Evolutionary conservation across 2,329 filamentous ascomycete genomes (phyloP).

Genomic region (Shiraia sp.): DNA sequence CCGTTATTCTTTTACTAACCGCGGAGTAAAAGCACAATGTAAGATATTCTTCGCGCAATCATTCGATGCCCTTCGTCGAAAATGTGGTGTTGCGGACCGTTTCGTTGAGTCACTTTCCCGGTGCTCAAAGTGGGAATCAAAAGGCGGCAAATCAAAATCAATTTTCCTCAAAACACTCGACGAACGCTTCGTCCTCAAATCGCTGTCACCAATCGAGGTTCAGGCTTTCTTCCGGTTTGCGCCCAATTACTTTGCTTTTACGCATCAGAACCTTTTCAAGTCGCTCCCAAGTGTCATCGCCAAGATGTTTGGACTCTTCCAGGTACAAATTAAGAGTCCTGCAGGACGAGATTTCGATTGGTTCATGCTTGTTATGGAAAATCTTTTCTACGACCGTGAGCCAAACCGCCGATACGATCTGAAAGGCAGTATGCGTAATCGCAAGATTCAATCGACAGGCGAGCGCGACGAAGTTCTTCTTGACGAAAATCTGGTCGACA

Average conservation of each 20-base stretch:
- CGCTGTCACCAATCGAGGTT: slow-evolving; percentile 86
- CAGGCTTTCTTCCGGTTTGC: slow-evolving; percentile 94
- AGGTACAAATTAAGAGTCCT: slow-evolving; percentile 95
- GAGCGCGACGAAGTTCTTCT: slow-evolving; percentile 95
- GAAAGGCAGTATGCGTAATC: slow-evolving; percentile 98
- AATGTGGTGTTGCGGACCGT: slow-evolving; percentile 89
- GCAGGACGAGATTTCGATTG: slow-evolving; percentile 94
- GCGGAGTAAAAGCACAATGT: slow-evolving; percentile 92
- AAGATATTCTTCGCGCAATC: slow-evolving; percentile 99
- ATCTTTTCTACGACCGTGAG: slow-evolving; percentile 92
- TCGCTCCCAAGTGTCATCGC: slow-evolving; percentile 92
- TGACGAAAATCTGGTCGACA: slow-evolving; percentile 99
- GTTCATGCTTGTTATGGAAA: slow-evolving; percentile 94
- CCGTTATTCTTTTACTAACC: slow-evolving; percentile 93
- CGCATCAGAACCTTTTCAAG: slow-evolving; percentile 94
- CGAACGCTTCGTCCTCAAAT: slow-evolving; percentile 91
- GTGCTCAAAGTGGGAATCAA: slow-evolving; percentile 97
- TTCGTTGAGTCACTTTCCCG: slow-evolving; percentile 94
- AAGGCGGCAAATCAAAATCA: slow-evolving; percentile 96
- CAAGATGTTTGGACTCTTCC: slow-evolving; percentile 99
- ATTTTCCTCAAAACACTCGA: slow-evolving; percentile 96
- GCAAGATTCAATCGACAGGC: slow-evolving; percentile 93
- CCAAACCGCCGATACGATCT: slow-evolving; percentile 84
- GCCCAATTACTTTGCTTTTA: slow-evolving; percentile 95
- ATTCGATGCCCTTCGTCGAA: slow-evolving; percentile 90